phyloP scores from a whole-genome alignment of 2,329 filamentous ascomycete genomes.

The Cercospora sp. region DNA sequence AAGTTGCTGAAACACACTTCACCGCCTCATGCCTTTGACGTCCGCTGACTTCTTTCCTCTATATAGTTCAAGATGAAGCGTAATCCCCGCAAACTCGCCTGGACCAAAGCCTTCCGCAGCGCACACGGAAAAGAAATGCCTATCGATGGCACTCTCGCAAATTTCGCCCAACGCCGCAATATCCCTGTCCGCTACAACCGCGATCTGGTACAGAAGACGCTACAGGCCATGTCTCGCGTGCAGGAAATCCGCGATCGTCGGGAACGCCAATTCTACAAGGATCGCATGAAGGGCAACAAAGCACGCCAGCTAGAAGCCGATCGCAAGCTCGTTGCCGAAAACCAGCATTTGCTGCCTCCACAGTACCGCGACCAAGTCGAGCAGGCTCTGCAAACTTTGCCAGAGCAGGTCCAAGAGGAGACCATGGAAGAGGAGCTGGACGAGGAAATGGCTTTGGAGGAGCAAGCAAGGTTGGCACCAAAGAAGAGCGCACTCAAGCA shows the following conservation, averaged over 20 bases:
- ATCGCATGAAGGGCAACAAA: conserved; percentile 87
- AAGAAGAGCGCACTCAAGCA: conserved; percentile 41
- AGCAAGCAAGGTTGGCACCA: conserved; percentile 41
- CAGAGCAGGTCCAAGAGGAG: conserved; percentile 54
- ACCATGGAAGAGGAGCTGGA: conserved; percentile 59
- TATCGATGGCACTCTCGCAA: conserved; percentile 85
- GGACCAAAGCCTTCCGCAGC: conserved; percentile 92
- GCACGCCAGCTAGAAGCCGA: conserved; percentile 76
- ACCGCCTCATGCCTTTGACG: background rate
- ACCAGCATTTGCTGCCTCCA: conserved; percentile 83
- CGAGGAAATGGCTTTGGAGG: conserved; percentile 46
- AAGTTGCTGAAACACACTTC: conserved; percentile 12
- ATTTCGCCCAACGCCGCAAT: conserved; percentile 87
- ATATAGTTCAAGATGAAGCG: conserved; percentile 91
- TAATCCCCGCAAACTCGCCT: conserved; percentile 92
- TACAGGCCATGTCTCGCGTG: conserved; percentile 89
- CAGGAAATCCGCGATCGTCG: conserved; percentile 78
- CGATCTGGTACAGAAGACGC: conserved; percentile 80
- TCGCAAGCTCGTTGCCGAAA: conserved; percentile 84
- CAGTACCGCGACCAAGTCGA: conserved; percentile 47
- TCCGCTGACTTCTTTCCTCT: background rate
- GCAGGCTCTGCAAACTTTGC: conserved; percentile 60
- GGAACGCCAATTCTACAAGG: conserved; percentile 91
- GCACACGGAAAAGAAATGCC: conserved; percentile 81
- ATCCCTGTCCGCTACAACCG: conserved; percentile 94